Evolutionary conservation across 164 flowering plant genomes (phyloP), one percentile per base, ranked within the genome.

Genomic region (Hamamelis virginiana): DNA sequence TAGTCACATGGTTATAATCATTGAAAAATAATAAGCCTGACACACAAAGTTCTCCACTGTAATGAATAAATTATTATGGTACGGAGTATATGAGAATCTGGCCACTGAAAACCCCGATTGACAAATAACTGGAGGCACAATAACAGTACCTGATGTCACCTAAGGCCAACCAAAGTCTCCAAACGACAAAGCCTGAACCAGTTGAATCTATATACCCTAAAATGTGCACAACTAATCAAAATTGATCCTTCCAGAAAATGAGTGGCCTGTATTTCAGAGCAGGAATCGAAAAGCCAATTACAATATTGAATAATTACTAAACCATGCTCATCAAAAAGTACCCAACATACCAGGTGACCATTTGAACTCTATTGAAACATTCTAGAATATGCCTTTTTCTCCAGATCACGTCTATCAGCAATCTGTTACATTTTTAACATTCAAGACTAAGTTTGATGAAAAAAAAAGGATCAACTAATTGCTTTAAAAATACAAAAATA

Each of bases 301-400:
- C 59, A 13, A 56, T 22, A 23, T 4, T 22, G 59, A 13, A 56
- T 9, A 26, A 56, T 11, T 22, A 56, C 23, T 23, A 66, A 66
- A 43, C 56, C 2, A 46, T 1, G 22, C 44, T 27, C 21, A 27
- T 27, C 18, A 38, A 63, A 15, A 47, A 4, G 22, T 25, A 33
- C n/a, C 55, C 2, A 12, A 63, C 52, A 47, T 13, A 47, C 52
- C 66, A 23, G 21, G 27, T 47, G 62, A 62, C n/a, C 23, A 22
- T 33, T 1, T 5, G 62, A 70, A 56, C 45, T 68, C 70, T 78
- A 78, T 72, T 72, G 80, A 72, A 86, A 88, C 90, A 88, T 88
- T 80, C 71, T 85, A 51, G 84, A 71, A 44, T 74, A 86, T 22
- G 84, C 83, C 78, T 77, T 83, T 66, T 69, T 82, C 83, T 85